Evolutionary conservation across 495 filamentous ascomycete species (phyloP), one percentile per base, ranked within the genome.

Genomic region (Cercophora scortea): DNA sequence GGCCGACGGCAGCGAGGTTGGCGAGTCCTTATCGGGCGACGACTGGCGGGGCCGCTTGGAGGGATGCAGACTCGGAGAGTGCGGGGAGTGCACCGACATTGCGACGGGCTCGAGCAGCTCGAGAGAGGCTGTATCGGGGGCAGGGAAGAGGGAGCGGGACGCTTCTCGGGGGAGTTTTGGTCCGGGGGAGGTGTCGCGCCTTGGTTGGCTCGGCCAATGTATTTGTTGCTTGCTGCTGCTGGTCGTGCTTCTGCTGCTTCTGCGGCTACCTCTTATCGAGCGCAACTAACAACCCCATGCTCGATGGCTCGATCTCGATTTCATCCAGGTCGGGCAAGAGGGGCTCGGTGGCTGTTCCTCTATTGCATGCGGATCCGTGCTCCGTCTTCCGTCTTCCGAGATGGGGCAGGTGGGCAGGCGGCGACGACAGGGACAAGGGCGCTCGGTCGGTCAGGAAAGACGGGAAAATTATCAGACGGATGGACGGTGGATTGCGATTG

Each of bases 31-130:
- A 33, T 78, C 73, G 11, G 74, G 73, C 15, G 74, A 74, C 15
- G 70, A 69, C 62, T 71, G 71, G 56, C 76, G 72, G 47, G 71
- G 64, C 42, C 77, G 76, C 61, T 81, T 81, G 61, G 66, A 62
- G 45, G 68, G 71, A 51, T 72, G 68, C 41, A 62, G 62, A 47
- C 62, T 61, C 54, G 75, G 75, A 13, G 74, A 76, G 48, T 68
- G 65, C 45, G 73, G 69, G 50, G 65, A 59, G 54, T 51, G 41
- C 32, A 32, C 1, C 50, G 68, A 64, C 67, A 71, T 72, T 48
- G 50, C 66, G 54, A 55, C 60, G 25, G 45, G 38, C 51, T 40
- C 54, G 52, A 58, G 42, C 36, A 38, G 36, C 8, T 10, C 36
- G 13, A 38, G 9, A 36, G 7, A 13, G 36, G 9, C 36, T 38